phyloP scores from a whole-genome alignment of 2,329 filamentous ascomycete genomes.

The Diaporthe australafricana region DNA sequence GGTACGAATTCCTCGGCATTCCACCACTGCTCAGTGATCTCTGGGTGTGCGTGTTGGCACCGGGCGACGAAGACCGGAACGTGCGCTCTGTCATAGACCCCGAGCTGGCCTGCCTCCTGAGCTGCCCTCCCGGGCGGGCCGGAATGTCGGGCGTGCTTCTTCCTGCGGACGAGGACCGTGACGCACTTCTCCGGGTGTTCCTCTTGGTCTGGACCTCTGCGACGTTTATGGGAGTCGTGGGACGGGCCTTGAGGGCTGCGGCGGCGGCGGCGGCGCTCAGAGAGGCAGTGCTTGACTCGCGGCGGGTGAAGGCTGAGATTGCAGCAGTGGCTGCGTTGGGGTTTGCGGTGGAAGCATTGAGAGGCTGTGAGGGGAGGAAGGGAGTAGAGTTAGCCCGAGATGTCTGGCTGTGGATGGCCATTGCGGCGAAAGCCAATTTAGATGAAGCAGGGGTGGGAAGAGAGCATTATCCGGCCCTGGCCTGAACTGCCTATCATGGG shows the following conservation, averaged over 20 bases:
- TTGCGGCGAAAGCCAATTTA: slow-evolving; percentile 6
- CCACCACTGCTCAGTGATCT: slow-evolving; percentile 47
- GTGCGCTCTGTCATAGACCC: slow-evolving; percentile 90
- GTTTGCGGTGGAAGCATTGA: slow-evolving; percentile 73
- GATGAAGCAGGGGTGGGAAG: neutral
- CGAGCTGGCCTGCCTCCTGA: slow-evolving; percentile 76
- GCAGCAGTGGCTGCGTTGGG: slow-evolving; percentile 84
- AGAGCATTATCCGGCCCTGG: slow-evolving; percentile 6
- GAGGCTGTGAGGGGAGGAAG: slow-evolving; percentile 59
- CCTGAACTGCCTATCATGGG: slow-evolving; percentile 8
- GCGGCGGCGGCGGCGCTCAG: slow-evolving; percentile 89
- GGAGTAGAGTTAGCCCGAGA: slow-evolving; percentile 31
- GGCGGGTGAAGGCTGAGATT: slow-evolving; percentile 81
- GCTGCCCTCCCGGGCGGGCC: slow-evolving; percentile 44
- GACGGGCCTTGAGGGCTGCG: slow-evolving; percentile 82
- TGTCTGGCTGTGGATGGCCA: slow-evolving; percentile 17
- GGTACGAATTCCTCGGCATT: slow-evolving; percentile 24
- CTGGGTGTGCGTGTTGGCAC: slow-evolving; percentile 44
- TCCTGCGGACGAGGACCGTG: slow-evolving; percentile 72
- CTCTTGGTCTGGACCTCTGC: slow-evolving; percentile 90
- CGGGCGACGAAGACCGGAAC: slow-evolving; percentile 82
- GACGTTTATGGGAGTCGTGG: slow-evolving; percentile 82
- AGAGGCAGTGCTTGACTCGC: slow-evolving; percentile 70
- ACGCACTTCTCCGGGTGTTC: slow-evolving; percentile 78
- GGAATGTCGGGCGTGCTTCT: slow-evolving; percentile 27